phyloP scores from a whole-genome alignment of 2,329 filamentous ascomycete species.

The Colletotrichum karsti region DNA sequence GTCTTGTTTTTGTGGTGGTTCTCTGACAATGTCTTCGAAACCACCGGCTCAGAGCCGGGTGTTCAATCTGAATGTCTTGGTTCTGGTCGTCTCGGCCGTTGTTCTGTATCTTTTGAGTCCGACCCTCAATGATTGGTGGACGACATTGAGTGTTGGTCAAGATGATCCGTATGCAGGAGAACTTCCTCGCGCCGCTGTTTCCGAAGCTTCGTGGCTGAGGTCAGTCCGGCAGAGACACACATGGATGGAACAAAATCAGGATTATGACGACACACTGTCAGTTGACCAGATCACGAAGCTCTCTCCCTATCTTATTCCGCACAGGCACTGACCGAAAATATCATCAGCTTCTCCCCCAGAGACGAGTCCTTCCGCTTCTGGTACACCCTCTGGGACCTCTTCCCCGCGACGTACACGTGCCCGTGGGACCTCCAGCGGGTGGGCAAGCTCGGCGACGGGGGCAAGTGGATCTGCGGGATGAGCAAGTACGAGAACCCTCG shows the following conservation, averaged over 20 bases:
- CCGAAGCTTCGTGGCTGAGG: constrained; percentile 7
- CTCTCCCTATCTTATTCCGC: neutral
- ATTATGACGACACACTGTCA: neutral
- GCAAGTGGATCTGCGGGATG: constrained; percentile 51
- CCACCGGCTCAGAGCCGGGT: neutral
- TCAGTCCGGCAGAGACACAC: neutral
- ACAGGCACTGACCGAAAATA: accelerated
- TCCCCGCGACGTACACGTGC: constrained; percentile 45
- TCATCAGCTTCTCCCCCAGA: neutral
- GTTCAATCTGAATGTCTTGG: neutral
- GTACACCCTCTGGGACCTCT: constrained; percentile 48
- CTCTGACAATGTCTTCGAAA: neutral
- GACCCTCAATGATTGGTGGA: neutral
- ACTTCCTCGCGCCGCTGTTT: neutral
- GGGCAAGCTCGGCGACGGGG: constrained; percentile 46
- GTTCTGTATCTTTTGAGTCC: neutral
- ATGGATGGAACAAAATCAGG: neutral
- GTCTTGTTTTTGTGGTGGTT: too few species aligned
- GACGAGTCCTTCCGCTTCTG: constrained; percentile 28
- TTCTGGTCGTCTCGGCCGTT: neutral
- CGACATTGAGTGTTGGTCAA: accelerated
- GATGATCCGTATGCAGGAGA: neutral
- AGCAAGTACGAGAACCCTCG: constrained; percentile 36
- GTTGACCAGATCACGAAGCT: neutral
- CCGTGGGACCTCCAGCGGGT: constrained; percentile 47